Evolutionary conservation across 768 basidiomycete species (phyloP), one percentile per base, ranked within the genome.

Genomic region (Xerocomellus dryophilus): DNA sequence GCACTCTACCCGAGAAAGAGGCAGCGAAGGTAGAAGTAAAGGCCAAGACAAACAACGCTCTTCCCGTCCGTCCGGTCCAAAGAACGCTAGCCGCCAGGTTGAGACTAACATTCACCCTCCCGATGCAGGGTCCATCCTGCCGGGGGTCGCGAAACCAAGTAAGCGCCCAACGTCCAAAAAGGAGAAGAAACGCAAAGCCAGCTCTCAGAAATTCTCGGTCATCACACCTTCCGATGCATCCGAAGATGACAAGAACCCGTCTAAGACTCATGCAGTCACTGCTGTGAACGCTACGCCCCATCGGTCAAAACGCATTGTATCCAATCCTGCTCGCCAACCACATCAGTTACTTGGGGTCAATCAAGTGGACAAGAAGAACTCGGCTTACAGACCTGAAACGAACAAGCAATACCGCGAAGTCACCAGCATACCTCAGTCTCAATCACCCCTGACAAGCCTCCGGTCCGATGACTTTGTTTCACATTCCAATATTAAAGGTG

Each of bases 181-280:
- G 41, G 42, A 35, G 10, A 62, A 48, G 53, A 68, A 67, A 47
- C 67, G 60, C 38, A 67, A 65, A 54, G 50, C 58, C 32, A 51
- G 43, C 36, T 58, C 60, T 45, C 66, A 69, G 58, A 55, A 62
- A 17, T 54, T 62, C 20, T 25, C 57, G 0, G 39, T 53, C 15
- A 48, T 60, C 23, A 39, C 62, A 31, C 52, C 59, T 20, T 60
- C 67, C 21, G 60, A 62, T 56, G 50, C 40, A n/a, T 62, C 60
- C n/a, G 65, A 54, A 43, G 60, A 66, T n/a, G 66, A 63, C 39
- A 47, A 50, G 27, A 41, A n/a, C 20, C 21, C 44, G 4, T n/a
- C 57, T 42, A 17, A 48, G 39, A 20, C 40, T 40, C 47, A 15
- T 44, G 20, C 12, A 12, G 44, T 34, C 20, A 29, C 50, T 20